These are phyloP conservation scores for Calendula officinalis DNA, from an alignment of 129 eudicot species.

Conservation along the genomic window DNA sequence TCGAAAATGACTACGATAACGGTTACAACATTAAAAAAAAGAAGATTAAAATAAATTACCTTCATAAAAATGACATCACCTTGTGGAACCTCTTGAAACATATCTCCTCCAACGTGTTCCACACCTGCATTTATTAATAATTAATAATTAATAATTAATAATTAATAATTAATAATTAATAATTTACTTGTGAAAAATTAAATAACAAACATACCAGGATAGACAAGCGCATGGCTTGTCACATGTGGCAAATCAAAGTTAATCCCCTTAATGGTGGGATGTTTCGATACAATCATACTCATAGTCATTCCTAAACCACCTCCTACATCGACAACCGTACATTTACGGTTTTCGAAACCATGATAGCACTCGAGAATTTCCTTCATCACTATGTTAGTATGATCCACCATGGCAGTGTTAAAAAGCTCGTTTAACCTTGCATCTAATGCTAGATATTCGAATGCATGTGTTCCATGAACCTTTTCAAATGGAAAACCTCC, in stretches of 20 bases:
- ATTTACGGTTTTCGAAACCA: constrained; percentile 31
- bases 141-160: too few species aligned
- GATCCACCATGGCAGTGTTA: constrained; percentile 32
- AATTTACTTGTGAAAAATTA: background rate
- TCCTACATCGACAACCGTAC: constrained; percentile 38
- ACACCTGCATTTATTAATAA: constrained; percentile 32
- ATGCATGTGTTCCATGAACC: constrained; percentile 17
- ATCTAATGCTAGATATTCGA: constrained; percentile 6
- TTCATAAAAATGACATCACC: constrained; percentile 53
- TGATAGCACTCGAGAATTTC: constrained; percentile 25
- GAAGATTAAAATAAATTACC: constrained; percentile 22
- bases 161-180: background rate
- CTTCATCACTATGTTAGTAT: constrained; percentile 23
- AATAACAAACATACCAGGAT: constrained; percentile 21
- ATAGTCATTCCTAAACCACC: constrained; percentile 41
- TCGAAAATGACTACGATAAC: too few species aligned
- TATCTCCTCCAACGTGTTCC: constrained; percentile 48
- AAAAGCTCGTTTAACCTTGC: constrained; percentile 29
- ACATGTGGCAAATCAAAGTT: constrained; percentile 47
- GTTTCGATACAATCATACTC: constrained; percentile 17
- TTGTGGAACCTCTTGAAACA: constrained; percentile 47
- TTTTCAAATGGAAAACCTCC: constrained; percentile 14
- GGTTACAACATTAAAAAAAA: too few species aligned
- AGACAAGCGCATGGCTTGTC: constrained; percentile 19
- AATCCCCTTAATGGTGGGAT: constrained; percentile 32